Base-by-base conservation (phyloP, 805 yeast species). In the Pichia phayaonensis region DNA sequence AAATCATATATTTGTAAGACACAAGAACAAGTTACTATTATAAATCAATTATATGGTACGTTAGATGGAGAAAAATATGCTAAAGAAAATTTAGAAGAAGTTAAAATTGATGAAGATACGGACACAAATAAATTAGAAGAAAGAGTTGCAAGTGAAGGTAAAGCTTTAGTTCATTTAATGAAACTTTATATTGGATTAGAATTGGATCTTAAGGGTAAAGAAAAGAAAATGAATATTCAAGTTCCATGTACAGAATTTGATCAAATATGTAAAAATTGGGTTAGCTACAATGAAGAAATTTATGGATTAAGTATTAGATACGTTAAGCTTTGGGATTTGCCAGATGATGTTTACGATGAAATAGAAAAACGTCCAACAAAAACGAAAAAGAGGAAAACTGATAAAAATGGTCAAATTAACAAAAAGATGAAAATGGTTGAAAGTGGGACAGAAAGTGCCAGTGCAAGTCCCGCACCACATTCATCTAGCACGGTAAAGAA, bases 241-340 rank as follows among this genome's bases (percentile, higher is more conserved):
- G 78, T 82, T 55, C 96, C 96, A 20, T 90, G 98, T 63, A 77
- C 87, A 21, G 98, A 94, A 54, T 94, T 92, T 65, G 89, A 79
- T 69, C 82, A 77, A 42, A 68, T 88, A 8, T 88, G 97, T 67
- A 82, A 87, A 56, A 75, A 80, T 34, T 87, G 92, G 81, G 73
- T 74, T 21, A 73, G 74, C 39, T 94, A 79, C 60, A 78, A 84
- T 56, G 84, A 80, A 48, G 77, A 80, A 42, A 66, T 74, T 11
- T 74, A 81, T 60, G 72, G 81, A 23, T 72, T 92, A 54, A 73
- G 78, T 50, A 81, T 90, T 59, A 83, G 81, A 61, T 86, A 81
- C 60, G 88, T 85, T 46, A 86, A 87, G 59, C 66, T 84, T 42
- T 77, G 83, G 68, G 95, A 90, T 58, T 71, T 94, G 34, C 97